Evolutionary conservation across 345 rosid genomes (phyloP).

Genomic region (Odontarrhena argentea): DNA sequence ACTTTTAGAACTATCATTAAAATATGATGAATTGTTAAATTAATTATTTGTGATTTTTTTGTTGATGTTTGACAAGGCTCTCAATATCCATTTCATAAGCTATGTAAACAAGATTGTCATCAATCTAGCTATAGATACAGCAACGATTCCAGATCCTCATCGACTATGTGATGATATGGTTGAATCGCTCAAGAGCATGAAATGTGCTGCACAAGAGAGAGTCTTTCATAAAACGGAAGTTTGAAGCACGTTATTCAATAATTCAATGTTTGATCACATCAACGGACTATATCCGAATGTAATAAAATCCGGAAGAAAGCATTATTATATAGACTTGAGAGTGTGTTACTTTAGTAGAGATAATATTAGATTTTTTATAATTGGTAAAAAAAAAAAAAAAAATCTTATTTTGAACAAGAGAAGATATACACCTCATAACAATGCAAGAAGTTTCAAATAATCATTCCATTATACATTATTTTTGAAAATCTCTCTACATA

Average conservation of each 20-base stretch:
- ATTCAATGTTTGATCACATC: not conserved
- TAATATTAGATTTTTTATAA: too few relatives aligned
- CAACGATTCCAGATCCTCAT: constrained; percentile 66
- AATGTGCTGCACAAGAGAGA: constrained; percentile 33
- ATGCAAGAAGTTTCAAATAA: too few relatives aligned
- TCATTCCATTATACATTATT: too few relatives aligned
- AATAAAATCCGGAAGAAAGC: too few relatives aligned
- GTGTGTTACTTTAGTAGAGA: too few relatives aligned
- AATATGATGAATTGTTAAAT: not conserved
- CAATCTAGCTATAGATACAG: constrained; percentile 62
- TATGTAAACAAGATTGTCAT: constrained; percentile 63
- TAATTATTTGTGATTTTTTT: constrained; percentile 36
- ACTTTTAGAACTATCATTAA: too few relatives aligned
- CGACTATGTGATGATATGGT: constrained; percentile 58
- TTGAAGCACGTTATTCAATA: not conserved
- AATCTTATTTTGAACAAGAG: too few relatives aligned
- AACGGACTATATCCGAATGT: not conserved
- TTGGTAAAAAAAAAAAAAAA: too few relatives aligned
- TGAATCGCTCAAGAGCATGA: constrained; percentile 54
- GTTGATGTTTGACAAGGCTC: constrained; percentile 68
- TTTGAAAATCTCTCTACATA: too few relatives aligned
- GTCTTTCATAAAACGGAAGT: constrained; percentile 6
- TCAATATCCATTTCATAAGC: constrained; percentile 71
- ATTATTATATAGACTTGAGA: too few relatives aligned
- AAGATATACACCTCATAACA: too few relatives aligned